Percentiles rank a stretch among this genome's conserved stretches.
These are phyloP conservation scores for Trametes coccinea DNA, from an alignment of 768 basidiomycete genomes.

Conservation along the genomic window DNA sequence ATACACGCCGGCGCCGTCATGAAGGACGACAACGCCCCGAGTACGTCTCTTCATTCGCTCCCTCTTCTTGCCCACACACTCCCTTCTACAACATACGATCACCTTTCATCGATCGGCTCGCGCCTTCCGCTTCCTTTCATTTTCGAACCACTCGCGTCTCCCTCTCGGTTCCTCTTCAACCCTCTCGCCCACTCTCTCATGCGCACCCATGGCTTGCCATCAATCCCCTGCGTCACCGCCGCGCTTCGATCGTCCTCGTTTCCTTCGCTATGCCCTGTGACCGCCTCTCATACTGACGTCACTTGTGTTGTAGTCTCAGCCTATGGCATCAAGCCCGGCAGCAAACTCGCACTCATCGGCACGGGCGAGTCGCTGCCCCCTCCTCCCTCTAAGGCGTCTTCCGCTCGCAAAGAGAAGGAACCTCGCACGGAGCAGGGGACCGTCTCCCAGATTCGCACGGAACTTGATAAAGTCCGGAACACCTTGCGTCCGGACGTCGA, in stretches of 20 bases:
- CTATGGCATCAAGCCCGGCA: conserved; percentile 69
- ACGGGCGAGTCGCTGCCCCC: conserved; percentile 34
- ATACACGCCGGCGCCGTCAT: conserved; percentile 90
- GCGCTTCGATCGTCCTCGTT: conserved; percentile 8
- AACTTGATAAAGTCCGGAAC: conserved; percentile 50
- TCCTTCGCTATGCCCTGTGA: conserved; percentile 7
- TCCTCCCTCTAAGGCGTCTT: conserved; percentile 27
- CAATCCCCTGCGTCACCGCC: conserved; percentile 20
- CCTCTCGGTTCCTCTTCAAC: neutral
- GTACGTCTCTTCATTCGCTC: conserved; percentile 40
- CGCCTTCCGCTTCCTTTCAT: neutral
- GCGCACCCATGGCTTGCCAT: conserved; percentile 6
- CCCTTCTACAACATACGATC: neutral
- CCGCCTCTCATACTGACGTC: conserved; percentile 14
- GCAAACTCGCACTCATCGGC: conserved; percentile 71
- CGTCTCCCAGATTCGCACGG: conserved; percentile 55
- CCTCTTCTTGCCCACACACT: neutral
- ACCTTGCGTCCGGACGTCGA: conserved; percentile 60
- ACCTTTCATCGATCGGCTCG: conserved; percentile 10
- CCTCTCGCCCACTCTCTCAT: neutral
- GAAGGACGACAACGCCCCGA: conserved; percentile 72
- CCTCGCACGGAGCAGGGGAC: conserved; percentile 50
- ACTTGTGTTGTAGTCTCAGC: conserved; percentile 58
- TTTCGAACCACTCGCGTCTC: neutral
- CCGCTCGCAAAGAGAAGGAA: conserved; percentile 25